Base-by-base conservation (phyloP, 768 basidiomycete genomes). In the Suillus luteus region DNA sequence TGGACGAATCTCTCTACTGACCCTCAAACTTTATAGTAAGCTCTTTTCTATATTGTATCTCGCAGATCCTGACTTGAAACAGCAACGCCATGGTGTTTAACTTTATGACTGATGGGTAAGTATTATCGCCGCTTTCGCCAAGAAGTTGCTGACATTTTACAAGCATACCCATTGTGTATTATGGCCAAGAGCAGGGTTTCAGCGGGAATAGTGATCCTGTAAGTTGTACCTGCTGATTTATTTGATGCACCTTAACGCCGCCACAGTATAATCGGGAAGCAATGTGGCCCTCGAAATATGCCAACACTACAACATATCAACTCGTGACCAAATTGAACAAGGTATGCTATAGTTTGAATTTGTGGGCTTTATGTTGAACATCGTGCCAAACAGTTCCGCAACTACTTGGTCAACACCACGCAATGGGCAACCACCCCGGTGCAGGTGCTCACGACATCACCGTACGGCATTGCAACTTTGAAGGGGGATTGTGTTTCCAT, bases 141-240 rank as follows among this genome's bases (percentile, higher is more conserved):
- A 22, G 14, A 27, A 37, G 19, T 57, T 44, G 48, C 35, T 33
- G 35, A 37, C 59, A 59, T 55, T 61, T 33, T 35, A 24, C 57
- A 17, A 82, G 81, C n/a, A 91, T 92, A 67, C 91, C 92, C 0
- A 86, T 93, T 64, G 83, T 91, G 12, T 93, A 93, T 72, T 91
- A 91, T 65, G 91, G 92, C 1, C 90, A 91, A 75, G 92, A 93
- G 69, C 91, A 92, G 71, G 77, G 81, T 46, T 88, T 90, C 72
- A 78, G 75, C 62, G 92, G 91, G 40, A 77, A 75, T 69, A 75
- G 73, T 9, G 91, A 93, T 69, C 91, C 91, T 41, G 88, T 90
- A 73, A 68, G 82, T 69, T 37, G 27, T 62, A 12, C 37, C 33
- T 7, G 37, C 43, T 37, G 35, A 31, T 65, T 60, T 33, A 27